Conservation (phyloP, 257 asterid genomes). For the Nicotiana undulata region DNA sequence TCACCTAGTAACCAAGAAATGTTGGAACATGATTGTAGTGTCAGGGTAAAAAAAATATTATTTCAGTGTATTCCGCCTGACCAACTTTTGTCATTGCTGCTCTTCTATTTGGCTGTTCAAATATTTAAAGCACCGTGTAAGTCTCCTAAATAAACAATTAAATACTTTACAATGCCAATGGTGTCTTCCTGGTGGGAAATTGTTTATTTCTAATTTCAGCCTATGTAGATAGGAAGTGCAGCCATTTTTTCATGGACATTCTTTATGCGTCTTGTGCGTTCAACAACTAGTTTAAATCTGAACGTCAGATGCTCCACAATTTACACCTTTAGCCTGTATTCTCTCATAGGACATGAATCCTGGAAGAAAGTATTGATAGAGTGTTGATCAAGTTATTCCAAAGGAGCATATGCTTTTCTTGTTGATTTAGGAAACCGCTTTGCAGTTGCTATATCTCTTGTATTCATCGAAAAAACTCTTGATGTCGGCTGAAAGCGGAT, state of each 20-base stretch:
- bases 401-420: conserved; percentile 57
- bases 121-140: background rate
- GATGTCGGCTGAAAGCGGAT: conserved; percentile 8
- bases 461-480: background rate
- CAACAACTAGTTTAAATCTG: background rate
- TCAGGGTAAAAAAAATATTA: background rate
- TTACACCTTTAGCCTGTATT: background rate
- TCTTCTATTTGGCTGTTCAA: background rate
- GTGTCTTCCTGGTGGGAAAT: background rate
- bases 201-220: background rate
- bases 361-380: conserved; percentile 15
- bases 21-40: background rate
- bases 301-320: background rate
- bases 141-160: background rate
- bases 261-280: background rate
- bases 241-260: background rate
- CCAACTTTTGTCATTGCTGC: background rate
- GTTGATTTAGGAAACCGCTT: conserved; percentile 19
- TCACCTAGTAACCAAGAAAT: background rate
- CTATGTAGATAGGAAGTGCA: background rate
- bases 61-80: background rate
- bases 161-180: background rate
- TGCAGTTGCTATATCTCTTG: background rate
- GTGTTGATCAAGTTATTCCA: conserved; percentile 60
- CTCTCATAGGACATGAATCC: background rate